Conservation (phyloP, 257 asterid genomes). For the Marsdenia floribunda region DNA sequence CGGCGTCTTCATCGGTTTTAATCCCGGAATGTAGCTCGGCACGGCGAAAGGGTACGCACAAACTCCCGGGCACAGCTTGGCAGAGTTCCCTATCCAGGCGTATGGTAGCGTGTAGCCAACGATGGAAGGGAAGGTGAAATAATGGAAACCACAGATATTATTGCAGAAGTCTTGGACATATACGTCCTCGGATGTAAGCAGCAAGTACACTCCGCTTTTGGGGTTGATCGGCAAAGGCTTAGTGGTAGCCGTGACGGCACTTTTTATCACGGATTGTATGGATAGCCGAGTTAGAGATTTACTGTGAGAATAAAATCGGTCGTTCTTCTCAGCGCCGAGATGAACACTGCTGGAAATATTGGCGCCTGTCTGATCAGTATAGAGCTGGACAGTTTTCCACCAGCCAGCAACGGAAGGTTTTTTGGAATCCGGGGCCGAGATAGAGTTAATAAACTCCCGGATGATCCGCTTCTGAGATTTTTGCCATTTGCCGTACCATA, state of each 20-base stretch:
- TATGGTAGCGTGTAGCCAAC: slow-evolving; percentile 89
- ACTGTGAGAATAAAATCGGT: slow-evolving; percentile 57
- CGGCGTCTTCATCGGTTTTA: slow-evolving; percentile 56
- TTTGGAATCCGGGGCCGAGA: slow-evolving; percentile 47
- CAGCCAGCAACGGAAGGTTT: slow-evolving; percentile 67
- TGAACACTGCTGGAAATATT: slow-evolving; percentile 50
- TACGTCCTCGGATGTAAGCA: slow-evolving; percentile 73
- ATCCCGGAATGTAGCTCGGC: slow-evolving; percentile 57
- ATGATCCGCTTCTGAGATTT: slow-evolving; percentile 64
- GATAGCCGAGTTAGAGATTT: slow-evolving; percentile 63
- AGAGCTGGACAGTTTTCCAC: slow-evolving; percentile 78
- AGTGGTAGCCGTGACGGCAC: slow-evolving; percentile 53
- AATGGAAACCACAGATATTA: slow-evolving; percentile 71
- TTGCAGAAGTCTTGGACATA: slow-evolving; percentile 70
- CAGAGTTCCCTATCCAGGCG: slow-evolving; percentile 96
- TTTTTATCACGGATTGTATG: slow-evolving; percentile 62
- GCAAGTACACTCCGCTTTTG: slow-evolving; percentile 58
- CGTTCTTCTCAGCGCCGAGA: slow-evolving; percentile 64
- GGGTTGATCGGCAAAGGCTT: slow-evolving; percentile 75
- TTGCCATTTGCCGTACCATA: slow-evolving; percentile 86
- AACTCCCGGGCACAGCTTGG: slow-evolving; percentile 55
- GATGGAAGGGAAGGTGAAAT: slow-evolving; percentile 83
- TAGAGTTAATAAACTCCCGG: slow-evolving; percentile 77
- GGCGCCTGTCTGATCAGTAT: slow-evolving; percentile 74
- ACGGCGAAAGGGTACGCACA: slow-evolving; percentile 87